phyloP scores from a whole-genome alignment of 2,329 filamentous ascomycete genomes.

The Cyphellophora europaea region DNA sequence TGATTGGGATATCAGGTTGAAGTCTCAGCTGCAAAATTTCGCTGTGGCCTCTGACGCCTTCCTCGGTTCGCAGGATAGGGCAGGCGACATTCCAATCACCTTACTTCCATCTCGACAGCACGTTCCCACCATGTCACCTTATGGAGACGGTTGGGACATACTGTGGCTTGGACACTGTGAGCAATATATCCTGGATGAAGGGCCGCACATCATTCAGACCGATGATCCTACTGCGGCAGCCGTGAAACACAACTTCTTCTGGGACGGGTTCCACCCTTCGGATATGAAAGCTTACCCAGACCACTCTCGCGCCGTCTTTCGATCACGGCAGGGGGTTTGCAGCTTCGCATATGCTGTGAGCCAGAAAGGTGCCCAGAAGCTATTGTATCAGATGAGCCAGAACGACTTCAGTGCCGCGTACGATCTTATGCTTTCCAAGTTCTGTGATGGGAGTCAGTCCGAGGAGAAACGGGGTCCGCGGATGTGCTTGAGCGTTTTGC shows the following conservation, averaged over 20 bases:
- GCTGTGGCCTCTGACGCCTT: too few relatives aligned
- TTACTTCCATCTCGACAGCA: too few relatives aligned
- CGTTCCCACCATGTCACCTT: conserved; percentile 22
- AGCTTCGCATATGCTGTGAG: conserved; percentile 27
- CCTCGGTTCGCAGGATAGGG: too few relatives aligned
- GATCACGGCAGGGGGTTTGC: conserved; percentile 21
- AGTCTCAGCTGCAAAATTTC: background rate
- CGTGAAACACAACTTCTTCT: background rate
- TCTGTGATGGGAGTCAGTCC: too few relatives aligned
- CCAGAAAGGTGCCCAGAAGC: conserved; percentile 30
- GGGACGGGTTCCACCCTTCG: conserved; percentile 1
- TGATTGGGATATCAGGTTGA: conserved; percentile 1
- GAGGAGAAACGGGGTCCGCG: too few relatives aligned
- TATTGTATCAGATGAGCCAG: conserved; percentile 19
- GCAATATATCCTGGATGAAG: background rate
- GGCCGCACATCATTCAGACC: background rate
- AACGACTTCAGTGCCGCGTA: conserved; percentile 21
- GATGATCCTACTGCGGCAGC: conserved; percentile 1
- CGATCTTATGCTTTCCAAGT: conserved; percentile 19
- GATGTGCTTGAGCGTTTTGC: too few relatives aligned
- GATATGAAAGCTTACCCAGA: conserved; percentile 1
- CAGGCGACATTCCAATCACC: too few relatives aligned
- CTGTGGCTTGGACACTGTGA: conserved; percentile 44
- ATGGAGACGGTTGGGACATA: conserved; percentile 43
- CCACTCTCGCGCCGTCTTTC: conserved; percentile 2